A percentile compares a stretch with the other conserved stretches of the same genome.
phyloP scores from a whole-genome alignment of 2,329 filamentous ascomycete genomes.

The Venturiaceae sp. region DNA sequence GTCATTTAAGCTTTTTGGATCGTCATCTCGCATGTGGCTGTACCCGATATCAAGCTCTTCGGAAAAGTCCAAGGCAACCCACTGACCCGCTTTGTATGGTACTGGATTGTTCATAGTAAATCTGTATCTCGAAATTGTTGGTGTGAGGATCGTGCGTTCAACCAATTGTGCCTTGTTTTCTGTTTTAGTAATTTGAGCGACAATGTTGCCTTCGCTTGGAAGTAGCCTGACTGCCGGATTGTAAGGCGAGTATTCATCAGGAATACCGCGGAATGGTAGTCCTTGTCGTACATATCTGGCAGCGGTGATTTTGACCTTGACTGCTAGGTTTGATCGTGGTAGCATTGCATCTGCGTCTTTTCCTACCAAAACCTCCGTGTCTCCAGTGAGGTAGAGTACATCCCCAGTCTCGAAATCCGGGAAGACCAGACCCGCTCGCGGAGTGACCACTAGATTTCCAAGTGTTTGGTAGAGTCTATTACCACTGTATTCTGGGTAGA shows the following conservation, averaged over 20 bases:
- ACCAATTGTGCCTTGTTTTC: slow-evolving; percentile 45
- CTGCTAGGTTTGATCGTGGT: slow-evolving; percentile 60
- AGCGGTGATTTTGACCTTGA: slow-evolving; percentile 54
- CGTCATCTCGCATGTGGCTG: slow-evolving; percentile 73
- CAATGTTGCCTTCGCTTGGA: slow-evolving; percentile 41
- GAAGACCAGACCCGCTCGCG: slow-evolving; percentile 58
- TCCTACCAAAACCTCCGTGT: slow-evolving; percentile 55
- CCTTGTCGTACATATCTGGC: slow-evolving; percentile 54
- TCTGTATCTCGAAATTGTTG: slow-evolving; percentile 56
- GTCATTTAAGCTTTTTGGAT: slow-evolving; percentile 72
- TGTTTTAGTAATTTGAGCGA: slow-evolving; percentile 12
- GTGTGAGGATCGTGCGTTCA: slow-evolving; percentile 50
- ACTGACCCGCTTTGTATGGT: slow-evolving; percentile 60
- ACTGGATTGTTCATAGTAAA: slow-evolving; percentile 36
- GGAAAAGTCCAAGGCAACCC: slow-evolving; percentile 66
- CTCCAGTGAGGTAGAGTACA: slow-evolving; percentile 66
- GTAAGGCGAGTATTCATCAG: slow-evolving; percentile 60
- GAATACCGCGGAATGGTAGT: slow-evolving; percentile 56
- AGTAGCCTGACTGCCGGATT: slow-evolving; percentile 65
- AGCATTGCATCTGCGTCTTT: slow-evolving; percentile 52
- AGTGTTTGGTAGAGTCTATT: slow-evolving; percentile 78
- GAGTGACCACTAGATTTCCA: slow-evolving; percentile 62
- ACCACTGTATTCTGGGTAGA: slow-evolving; percentile 78
- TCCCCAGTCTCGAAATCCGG: slow-evolving; percentile 66
- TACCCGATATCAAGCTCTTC: slow-evolving; percentile 63